phyloP scores from a whole-genome alignment of 441 rosid genomes.

The Bocquillonia castaneifolia region DNA sequence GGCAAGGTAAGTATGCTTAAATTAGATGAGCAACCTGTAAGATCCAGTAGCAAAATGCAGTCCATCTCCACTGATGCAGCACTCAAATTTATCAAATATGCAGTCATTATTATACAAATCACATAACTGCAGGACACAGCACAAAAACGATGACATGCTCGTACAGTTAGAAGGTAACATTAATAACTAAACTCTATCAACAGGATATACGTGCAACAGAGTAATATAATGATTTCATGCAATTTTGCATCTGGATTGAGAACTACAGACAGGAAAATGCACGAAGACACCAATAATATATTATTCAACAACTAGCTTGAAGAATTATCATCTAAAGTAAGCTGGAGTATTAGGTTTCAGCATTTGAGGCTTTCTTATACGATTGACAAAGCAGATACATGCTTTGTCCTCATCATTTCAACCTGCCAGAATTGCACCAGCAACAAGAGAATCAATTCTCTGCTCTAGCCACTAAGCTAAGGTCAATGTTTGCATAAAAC shows the following conservation, averaged over 20 bases:
- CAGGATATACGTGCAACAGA: not conserved
- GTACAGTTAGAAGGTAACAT: not conserved
- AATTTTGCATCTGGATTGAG: not conserved
- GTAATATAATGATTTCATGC: too few species aligned
- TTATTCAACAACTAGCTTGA: not conserved
- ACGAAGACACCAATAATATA: not conserved
- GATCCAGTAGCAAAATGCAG: conserved; percentile 65
- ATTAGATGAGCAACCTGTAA: conserved; percentile 46
- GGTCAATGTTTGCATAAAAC: conserved; percentile 20
- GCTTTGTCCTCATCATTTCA: not conserved
- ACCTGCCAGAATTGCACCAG: conserved; percentile 32
- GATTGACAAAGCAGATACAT: too few species aligned
- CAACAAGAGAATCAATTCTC: conserved; percentile 30
- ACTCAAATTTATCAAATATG: conserved; percentile 70
- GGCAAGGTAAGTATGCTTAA: conserved; percentile 9
- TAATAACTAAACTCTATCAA: not conserved
- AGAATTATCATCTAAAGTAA: not conserved
- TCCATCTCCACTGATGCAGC: conserved; percentile 64
- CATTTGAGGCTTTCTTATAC: not conserved
- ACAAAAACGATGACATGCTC: conserved; percentile 1
- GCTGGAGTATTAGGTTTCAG: not conserved
- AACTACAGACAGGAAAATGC: not conserved
- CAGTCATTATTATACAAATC: conserved; percentile 60
- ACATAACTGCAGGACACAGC: conserved; percentile 44
- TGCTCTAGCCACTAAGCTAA: conserved; percentile 40